A percentile compares a stretch with the other conserved stretches of the same genome.
These are phyloP conservation scores for Trematosphaeria pertusa DNA, from an alignment of 2,329 filamentous ascomycete species.

Conservation along the genomic window DNA sequence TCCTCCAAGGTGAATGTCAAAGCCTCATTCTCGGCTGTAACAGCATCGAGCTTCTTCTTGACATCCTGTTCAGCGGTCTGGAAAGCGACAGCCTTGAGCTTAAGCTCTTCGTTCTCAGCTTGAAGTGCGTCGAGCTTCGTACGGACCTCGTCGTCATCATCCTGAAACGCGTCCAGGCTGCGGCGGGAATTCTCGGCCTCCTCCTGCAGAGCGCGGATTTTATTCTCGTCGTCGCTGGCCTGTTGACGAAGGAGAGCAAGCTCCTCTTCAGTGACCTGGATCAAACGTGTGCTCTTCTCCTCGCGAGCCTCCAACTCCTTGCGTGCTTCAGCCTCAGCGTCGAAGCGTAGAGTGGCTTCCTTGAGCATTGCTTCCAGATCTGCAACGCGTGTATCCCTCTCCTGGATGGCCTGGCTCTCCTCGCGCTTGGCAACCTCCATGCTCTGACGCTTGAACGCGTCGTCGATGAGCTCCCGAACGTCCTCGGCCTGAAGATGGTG, in stretches of 20 bases:
- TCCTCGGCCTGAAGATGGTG: constrained; percentile 55
- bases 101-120: constrained; percentile 65
- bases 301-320: constrained; percentile 54
- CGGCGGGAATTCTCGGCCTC: constrained; percentile 50
- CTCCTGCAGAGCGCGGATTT: constrained; percentile 51
- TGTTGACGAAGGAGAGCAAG: constrained; percentile 53
- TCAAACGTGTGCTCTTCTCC: constrained; percentile 50
- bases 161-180: constrained; percentile 47
- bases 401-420: constrained; percentile 36
- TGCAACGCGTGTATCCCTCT: constrained; percentile 43
- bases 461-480: constrained; percentile 44
- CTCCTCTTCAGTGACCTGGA: constrained; percentile 59
- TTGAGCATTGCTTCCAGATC: constrained; percentile 45
- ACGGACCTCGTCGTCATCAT: constrained; percentile 54
- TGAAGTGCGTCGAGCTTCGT: constrained; percentile 60
- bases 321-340: constrained; percentile 52
- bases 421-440: constrained; percentile 37
- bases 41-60: constrained; percentile 59
- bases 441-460: constrained; percentile 45
- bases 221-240: constrained; percentile 51
- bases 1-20: constrained; percentile 69
- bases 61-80: constrained; percentile 53
- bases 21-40: constrained; percentile 66
- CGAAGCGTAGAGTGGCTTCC: constrained; percentile 41
- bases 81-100: constrained; percentile 46